Evolutionary conservation across 2,329 filamentous ascomycete species (phyloP).

Genomic region (Fusarium sp.): DNA sequence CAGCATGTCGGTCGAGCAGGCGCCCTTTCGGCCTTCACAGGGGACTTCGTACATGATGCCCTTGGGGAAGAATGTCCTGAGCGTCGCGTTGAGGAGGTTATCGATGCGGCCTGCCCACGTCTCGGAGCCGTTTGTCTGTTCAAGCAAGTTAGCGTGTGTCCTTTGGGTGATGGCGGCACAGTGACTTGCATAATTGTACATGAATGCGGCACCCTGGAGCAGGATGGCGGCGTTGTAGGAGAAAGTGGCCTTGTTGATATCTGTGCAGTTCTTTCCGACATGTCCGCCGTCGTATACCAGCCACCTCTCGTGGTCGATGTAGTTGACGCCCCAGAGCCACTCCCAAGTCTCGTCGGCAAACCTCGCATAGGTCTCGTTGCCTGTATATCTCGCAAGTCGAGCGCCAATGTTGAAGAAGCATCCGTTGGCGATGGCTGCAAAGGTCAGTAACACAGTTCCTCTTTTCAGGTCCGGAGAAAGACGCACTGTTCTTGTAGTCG

Average conservation of each 20-base stretch:
- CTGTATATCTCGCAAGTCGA: conserved; percentile 75
- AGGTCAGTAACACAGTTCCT: neutral
- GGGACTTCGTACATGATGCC: conserved; percentile 71
- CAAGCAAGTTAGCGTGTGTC: conserved; percentile 30
- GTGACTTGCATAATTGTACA: conserved; percentile 69
- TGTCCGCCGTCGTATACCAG: conserved; percentile 72
- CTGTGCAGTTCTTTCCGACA: conserved; percentile 65
- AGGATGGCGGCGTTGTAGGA: conserved; percentile 72
- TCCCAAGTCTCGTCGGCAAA: conserved; percentile 70
- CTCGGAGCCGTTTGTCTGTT: conserved; percentile 59
- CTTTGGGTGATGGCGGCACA: too few species aligned
- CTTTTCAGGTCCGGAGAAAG: rapidly evolving
- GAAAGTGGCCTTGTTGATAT: conserved; percentile 70
- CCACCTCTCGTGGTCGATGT: conserved; percentile 68
- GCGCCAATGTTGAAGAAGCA: conserved; percentile 72
- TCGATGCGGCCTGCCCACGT: conserved; percentile 66
- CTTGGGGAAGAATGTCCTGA: conserved; percentile 63
- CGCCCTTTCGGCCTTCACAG: conserved; percentile 65
- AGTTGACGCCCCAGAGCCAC: conserved; percentile 63
- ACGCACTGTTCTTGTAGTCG: conserved; percentile 73
- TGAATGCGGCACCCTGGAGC: conserved; percentile 69
- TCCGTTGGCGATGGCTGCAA: conserved; percentile 65
- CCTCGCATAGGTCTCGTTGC: conserved; percentile 70
- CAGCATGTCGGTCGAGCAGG: conserved; percentile 76
- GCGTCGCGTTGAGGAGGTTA: conserved; percentile 61